phyloP scores from a whole-genome alignment of 2,329 filamentous ascomycete species.

The Thermothelomyces thermophilus region DNA sequence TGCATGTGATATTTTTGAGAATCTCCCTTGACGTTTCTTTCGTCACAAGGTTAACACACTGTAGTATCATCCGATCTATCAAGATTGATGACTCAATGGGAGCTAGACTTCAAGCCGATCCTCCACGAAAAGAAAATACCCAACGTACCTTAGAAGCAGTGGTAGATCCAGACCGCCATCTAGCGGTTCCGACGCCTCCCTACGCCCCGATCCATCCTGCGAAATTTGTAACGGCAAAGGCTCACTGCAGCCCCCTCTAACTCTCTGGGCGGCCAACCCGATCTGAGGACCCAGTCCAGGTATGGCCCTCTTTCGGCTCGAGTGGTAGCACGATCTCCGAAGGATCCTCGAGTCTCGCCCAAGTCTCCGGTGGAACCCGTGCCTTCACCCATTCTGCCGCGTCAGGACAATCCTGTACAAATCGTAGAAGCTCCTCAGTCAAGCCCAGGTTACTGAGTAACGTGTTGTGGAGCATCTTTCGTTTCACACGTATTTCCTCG shows the following conservation, averaged over 20 bases:
- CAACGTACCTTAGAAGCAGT: too few species aligned
- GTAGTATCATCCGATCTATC: too few species aligned
- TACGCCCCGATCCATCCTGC: not conserved
- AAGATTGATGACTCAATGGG: too few species aligned
- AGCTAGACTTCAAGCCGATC: too few species aligned
- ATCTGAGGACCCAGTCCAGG: not conserved
- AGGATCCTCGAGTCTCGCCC: slow-evolving; percentile 6
- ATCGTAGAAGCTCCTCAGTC: not conserved
- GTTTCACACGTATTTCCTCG: not conserved
- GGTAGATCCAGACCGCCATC: not conserved
- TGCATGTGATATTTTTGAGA: too few species aligned
- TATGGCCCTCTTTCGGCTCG: not conserved
- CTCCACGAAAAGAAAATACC: too few species aligned
- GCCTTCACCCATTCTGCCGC: slow-evolving; percentile 3
- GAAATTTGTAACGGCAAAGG: not conserved
- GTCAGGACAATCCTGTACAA: not conserved
- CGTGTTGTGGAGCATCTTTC: not conserved
- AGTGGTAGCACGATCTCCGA: not conserved
- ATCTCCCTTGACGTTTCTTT: too few species aligned
- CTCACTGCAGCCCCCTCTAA: not conserved
- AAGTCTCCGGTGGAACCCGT: not conserved
- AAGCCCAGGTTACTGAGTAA: not conserved
- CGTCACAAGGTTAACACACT: too few species aligned
- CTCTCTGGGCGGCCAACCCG: not conserved
- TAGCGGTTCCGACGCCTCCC: not conserved